Percentiles rank a stretch among this genome's conserved stretches.
These are phyloP conservation scores for Phialemoniopsis sp. DNA, from an alignment of 2,329 filamentous ascomycete genomes.

Conservation along the genomic window DNA sequence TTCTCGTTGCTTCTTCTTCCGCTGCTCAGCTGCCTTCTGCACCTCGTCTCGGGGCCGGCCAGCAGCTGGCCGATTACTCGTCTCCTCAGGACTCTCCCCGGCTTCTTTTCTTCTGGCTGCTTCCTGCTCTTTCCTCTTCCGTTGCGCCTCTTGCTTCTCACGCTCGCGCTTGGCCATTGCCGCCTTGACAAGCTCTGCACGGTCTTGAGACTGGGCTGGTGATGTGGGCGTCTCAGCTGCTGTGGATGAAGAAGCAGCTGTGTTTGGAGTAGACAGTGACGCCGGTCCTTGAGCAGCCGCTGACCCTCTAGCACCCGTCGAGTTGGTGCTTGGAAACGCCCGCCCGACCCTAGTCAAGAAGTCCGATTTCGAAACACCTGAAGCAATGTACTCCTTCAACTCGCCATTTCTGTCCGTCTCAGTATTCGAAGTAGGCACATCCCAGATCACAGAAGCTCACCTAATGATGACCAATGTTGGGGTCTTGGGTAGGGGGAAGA, in stretches of 20 bases:
- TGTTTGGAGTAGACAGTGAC: no score
- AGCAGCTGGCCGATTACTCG: constrained; percentile 17
- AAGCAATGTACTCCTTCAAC: constrained; percentile 70
- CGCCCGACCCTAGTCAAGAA: constrained; percentile 54
- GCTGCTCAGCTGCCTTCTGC: constrained; percentile 44
- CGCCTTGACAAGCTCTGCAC: no score
- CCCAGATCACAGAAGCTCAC: constrained; percentile 30
- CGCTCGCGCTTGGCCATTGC: neutral
- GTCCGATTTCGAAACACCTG: constrained; percentile 60
- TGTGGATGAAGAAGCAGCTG: no score
- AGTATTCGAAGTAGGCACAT: constrained; percentile 2
- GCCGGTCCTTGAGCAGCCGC: no score
- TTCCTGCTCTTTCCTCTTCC: constrained; percentile 39
- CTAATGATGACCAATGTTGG: constrained; percentile 78
- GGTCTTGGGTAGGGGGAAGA: constrained; percentile 75
- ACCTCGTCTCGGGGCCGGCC: constrained; percentile 23
- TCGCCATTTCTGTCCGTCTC: constrained; percentile 58
- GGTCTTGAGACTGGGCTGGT: no score
- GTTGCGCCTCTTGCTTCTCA: no score
- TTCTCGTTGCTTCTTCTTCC: constrained; percentile 62
- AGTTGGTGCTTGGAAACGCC: constrained; percentile 22
- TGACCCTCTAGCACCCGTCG: neutral
- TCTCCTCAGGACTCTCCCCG: constrained; percentile 22
- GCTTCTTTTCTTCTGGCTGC: constrained; percentile 29
- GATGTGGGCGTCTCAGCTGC: no score